Conservation (phyloP, 2,329 filamentous ascomycete genomes). For the Periconia macrospinosa region DNA sequence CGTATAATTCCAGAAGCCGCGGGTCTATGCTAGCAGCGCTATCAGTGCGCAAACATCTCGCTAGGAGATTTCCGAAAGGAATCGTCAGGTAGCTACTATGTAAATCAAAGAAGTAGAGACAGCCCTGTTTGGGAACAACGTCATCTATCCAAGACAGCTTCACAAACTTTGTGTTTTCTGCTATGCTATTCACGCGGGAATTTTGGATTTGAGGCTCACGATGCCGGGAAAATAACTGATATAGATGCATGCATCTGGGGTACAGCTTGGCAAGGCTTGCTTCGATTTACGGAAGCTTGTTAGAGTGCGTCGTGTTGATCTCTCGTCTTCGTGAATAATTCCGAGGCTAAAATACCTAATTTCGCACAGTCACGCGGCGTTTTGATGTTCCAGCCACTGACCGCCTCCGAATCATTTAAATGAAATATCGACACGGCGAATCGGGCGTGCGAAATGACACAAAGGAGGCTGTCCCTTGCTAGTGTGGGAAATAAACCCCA, state of each 20-base stretch:
- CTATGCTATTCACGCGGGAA: no score
- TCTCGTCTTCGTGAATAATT: not conserved
- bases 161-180: no score
- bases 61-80: not conserved
- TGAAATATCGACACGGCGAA: not conserved
- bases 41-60: not conserved
- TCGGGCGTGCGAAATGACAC: not conserved
- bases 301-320: not conserved
- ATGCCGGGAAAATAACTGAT: not conserved
- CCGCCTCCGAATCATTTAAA: not conserved
- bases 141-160: not conserved
- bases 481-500: not conserved
- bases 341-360: not conserved
- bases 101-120: not conserved
- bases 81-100: not conserved
- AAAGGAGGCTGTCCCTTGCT: not conserved
- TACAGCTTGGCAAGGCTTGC: not conserved
- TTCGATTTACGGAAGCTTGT: not conserved
- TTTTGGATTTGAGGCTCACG: no score
- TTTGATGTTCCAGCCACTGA: not conserved
- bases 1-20: not conserved
- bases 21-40: not conserved
- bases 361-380: not conserved
- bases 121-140: not conserved
- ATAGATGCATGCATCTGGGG: not conserved